Base-by-base conservation (phyloP, 331 rosid genomes). In the Pyracantha coccinea region DNA sequence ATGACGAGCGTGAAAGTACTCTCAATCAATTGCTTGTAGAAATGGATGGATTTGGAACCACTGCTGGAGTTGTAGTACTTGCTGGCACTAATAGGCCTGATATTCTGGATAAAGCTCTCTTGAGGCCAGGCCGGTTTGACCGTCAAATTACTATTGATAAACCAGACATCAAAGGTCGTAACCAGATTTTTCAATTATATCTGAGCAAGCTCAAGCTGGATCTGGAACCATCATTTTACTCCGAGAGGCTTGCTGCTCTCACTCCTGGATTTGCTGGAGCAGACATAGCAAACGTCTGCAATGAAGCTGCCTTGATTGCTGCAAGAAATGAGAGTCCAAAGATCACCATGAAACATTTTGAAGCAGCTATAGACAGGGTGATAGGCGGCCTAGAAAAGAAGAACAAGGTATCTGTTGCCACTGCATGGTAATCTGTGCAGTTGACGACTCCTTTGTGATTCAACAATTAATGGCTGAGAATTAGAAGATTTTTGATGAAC, bases 241-340 rank as follows among this genome's bases (percentile, higher is more conserved):
- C 97, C 0, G 93, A 90, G 64, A 88, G 97, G 83, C 95, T 94
- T 67, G 99, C 97, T 19, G 97, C 99, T 41, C 91, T 88, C 55
- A 94, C 97, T 31, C 99, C 99, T 29, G 97, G 97, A 71, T 94
- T 94, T 85, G 93, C 96, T 61, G 99, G 99, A 71, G 97, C 97
- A 17, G 99, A 92, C 80, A 94, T 94, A 86, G 99, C 99, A 59
- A 92, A 94, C 84, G 93, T 94, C 44, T 92, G 97, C 76, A 92
- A 94, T 54, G 99, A 94, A 84, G 99, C 97, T 81, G 99, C 97
- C 61, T 82, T 94, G 65, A 87, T 94, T 85, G 99, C 97, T 70
- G 97, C 97, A 27, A 92, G 99, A 73, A 20, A 29, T 71, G 96
- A 92, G 50, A 70, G 78, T 67, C 23, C 82, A 41, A 82, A 74